Conservation (phyloP, 148 eudicot species). For the Nyssa sinensis region DNA sequence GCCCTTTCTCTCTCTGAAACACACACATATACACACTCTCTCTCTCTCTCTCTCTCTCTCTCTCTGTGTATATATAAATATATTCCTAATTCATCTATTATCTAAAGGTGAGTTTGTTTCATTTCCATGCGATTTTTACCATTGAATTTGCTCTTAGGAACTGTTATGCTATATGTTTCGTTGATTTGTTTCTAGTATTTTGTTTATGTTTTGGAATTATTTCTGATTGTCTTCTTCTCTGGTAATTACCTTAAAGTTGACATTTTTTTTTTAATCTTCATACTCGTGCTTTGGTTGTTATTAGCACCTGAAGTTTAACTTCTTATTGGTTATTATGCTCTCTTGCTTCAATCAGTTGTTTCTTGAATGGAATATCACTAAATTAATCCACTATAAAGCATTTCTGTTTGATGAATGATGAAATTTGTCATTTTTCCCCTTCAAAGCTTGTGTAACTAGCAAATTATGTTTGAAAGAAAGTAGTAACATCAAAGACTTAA, state of each 20-base stretch:
- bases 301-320: background rate
- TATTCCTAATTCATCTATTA: background rate
- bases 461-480: conserved; percentile 1
- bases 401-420: too few species aligned
- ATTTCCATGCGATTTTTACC: background rate
- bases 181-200: background rate
- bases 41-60: background rate
- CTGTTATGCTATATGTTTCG: background rate
- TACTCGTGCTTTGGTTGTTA: background rate
- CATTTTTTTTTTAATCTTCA: background rate
- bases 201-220: background rate
- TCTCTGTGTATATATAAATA: too few species aligned
- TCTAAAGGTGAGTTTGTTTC: conserved; percentile 1
- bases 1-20: background rate
- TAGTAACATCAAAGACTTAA: background rate
- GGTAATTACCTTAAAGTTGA: too few species aligned
- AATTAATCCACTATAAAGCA: too few species aligned
- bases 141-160: background rate
- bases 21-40: too few species aligned
- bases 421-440: background rate
- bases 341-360: too few species aligned
- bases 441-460: background rate
- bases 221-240: background rate
- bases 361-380: too few species aligned
- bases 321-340: background rate